Evolutionary conservation across 345 rosid species (phyloP).

Genomic region (Rhizophora mangle): DNA sequence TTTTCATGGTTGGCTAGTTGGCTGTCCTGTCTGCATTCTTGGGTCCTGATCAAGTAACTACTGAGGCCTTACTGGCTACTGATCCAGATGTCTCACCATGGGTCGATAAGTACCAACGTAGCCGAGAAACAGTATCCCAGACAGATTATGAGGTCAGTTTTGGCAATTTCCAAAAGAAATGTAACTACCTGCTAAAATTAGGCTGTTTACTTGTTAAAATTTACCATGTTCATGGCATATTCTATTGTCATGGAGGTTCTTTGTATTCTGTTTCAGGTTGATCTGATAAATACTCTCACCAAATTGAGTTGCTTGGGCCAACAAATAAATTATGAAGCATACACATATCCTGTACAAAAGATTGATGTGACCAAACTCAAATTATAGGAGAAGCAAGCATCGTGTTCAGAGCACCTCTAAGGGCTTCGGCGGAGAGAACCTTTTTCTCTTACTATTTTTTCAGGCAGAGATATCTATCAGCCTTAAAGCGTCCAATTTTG

Average conservation of each 20-base stretch:
- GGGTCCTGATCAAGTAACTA: constrained; percentile 86
- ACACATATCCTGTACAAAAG: constrained; percentile 56
- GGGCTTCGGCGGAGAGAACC: not conserved
- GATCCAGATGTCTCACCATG: constrained; percentile 76
- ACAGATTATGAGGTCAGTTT: constrained; percentile 82
- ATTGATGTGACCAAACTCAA: constrained; percentile 83
- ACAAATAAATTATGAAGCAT: constrained; percentile 83
- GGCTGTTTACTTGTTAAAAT: too few species aligned
- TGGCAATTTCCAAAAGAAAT: not conserved
- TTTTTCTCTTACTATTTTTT: too few species aligned
- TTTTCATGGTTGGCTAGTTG: constrained; percentile 42
- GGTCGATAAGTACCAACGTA: constrained; percentile 84
- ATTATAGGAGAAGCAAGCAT: constrained; percentile 21
- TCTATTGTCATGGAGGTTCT: not conserved
- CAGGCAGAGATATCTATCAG: too few species aligned
- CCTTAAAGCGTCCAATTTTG: too few species aligned
- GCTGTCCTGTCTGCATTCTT: constrained; percentile 95
- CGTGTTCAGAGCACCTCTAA: not conserved
- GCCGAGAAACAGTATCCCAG: constrained; percentile 90
- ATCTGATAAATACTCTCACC: constrained; percentile 80
- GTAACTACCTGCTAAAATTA: not conserved
- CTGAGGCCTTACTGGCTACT: constrained; percentile 57
- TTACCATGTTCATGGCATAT: too few species aligned
- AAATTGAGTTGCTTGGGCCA: constrained; percentile 80
- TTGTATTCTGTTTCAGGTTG: constrained; percentile 52